Base-by-base conservation (phyloP, 2,329 filamentous ascomycete genomes). In the Alternaria ethzedia region DNA sequence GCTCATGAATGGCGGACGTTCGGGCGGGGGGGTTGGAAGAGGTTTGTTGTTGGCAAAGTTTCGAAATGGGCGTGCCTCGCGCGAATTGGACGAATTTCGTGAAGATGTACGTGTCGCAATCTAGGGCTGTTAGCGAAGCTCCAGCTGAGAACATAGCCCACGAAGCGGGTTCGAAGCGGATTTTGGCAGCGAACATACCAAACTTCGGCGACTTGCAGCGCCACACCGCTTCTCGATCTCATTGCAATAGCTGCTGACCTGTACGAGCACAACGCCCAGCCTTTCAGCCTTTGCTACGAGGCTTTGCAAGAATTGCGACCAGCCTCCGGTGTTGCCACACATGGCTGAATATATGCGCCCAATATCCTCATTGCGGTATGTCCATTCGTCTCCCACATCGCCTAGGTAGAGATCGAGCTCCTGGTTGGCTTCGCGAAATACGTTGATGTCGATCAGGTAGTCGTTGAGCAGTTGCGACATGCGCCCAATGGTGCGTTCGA, bases 261-360 rank as follows among this genome's bases (percentile, higher is more conserved):
- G 89, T 43, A 89, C 86, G 44, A 97, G 85, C 28, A 90, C 84
- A 7, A 88, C 86, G 30, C 90, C 91, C 25, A 97, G 83, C 47
- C 87, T 86, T 65, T 90, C 87, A 13, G 90, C 90, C 74, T 91
- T 93, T 21, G 87, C 86, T 75, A 93, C 90, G 63, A 97, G 84
- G 58, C 91, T 90, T 57, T 89, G 86, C 73, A 97, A 90, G 7
- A 93, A 93, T 60, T 90, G 89, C 61, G 90, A 88, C 95, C 95
- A 98, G 46, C 94, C 94, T 67, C 96, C 91, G 9, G 94, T 90
- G 71, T 98, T 98, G 32, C 93, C 92, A 74, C 91, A 91, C 94
- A 98, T 98, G 41, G 94, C 93, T 44, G 90, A 87, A 71, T 92
- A 96, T 20, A 97, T 93, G 50, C 92, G 89, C 36, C 86, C 85